Evolutionary conservation across 768 basidiomycete genomes (phyloP).

Genomic region (Trametes meyenii): DNA sequence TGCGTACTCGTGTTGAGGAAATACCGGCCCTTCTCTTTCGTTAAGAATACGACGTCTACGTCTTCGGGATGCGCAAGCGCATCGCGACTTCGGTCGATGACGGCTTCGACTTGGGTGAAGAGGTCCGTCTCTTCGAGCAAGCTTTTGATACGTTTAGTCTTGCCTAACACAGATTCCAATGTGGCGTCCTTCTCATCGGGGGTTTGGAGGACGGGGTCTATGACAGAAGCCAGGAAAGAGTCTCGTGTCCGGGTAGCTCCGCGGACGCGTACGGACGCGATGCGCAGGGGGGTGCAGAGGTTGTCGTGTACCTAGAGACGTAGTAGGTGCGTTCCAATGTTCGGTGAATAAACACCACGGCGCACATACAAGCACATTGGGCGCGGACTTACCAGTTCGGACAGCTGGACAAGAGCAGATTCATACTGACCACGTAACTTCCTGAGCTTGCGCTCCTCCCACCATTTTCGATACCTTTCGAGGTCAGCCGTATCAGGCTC

Average conservation of each 20-base stretch:
- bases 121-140: constrained; percentile 75
- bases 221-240: constrained; percentile 79
- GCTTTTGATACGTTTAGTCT: constrained; percentile 66
- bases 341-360: too few species aligned
- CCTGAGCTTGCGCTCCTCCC: constrained; percentile 70
- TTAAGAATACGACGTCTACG: constrained; percentile 79
- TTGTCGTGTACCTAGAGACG: constrained; percentile 63
- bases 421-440: constrained; percentile 79
- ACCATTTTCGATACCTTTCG: constrained; percentile 67
- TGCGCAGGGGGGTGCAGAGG: constrained; percentile 61
- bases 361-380: not conserved
- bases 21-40: constrained; percentile 75
- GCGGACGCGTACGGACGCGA: constrained; percentile 80
- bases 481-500: constrained; percentile 54
- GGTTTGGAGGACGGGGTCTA: constrained; percentile 50
- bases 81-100: constrained; percentile 59
- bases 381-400: constrained; percentile 56
- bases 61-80: constrained; percentile 58
- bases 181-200: constrained; percentile 30
- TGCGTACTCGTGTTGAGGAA: constrained; percentile 86
- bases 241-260: constrained; percentile 75
- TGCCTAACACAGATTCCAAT: constrained; percentile 70
- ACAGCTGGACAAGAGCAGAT: constrained; percentile 61
- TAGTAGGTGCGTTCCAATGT: not conserved
- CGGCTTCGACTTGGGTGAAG: constrained; percentile 67